Conservation (phyloP, 2,329 filamentous ascomycete genomes). For the Stagonosporopsis chrysanthemi region DNA sequence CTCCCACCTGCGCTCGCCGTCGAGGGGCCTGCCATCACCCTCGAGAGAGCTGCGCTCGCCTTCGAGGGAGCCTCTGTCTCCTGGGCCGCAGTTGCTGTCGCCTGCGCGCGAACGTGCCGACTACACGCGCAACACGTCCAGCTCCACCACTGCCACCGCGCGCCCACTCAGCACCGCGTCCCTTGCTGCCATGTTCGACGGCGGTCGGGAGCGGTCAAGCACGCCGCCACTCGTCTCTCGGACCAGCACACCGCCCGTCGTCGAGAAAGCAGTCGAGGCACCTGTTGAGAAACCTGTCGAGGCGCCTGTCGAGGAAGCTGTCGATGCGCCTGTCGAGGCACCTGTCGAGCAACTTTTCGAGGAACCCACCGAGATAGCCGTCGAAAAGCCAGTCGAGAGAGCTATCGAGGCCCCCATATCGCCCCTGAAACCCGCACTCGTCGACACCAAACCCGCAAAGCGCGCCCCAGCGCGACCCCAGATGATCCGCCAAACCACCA, state of each 20-base stretch:
- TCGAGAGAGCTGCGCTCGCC: slow-evolving; percentile 30
- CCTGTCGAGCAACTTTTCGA: background rate
- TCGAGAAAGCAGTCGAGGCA: background rate
- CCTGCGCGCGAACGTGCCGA: slow-evolving; percentile 11
- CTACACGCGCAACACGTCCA: slow-evolving; percentile 22
- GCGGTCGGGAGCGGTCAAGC: slow-evolving; percentile 41
- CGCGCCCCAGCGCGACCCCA: slow-evolving; percentile 34
- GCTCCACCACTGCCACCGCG: slow-evolving; percentile 29
- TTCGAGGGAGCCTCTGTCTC: slow-evolving; percentile 21
- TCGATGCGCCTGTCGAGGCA: background rate
- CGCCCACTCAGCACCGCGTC: slow-evolving; percentile 41
- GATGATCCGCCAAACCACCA: slow-evolving; percentile 36
- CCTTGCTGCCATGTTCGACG: slow-evolving; percentile 49
- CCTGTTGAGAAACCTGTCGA: too few relatives aligned
- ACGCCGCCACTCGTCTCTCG: slow-evolving; percentile 7
- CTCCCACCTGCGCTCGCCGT: slow-evolving; percentile 30
- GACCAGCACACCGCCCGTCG: slow-evolving; percentile 22
- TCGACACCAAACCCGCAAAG: background rate
- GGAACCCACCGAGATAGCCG: background rate
- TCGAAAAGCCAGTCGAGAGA: background rate
- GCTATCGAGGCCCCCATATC: background rate
- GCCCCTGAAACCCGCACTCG: background rate
- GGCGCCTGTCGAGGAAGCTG: background rate
- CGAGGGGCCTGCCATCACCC: slow-evolving; percentile 35
- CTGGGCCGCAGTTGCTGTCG: slow-evolving; percentile 7